Evolutionary conservation across 2,329 filamentous ascomycete species (phyloP).

Genomic region (Colletotrichum incanum): DNA sequence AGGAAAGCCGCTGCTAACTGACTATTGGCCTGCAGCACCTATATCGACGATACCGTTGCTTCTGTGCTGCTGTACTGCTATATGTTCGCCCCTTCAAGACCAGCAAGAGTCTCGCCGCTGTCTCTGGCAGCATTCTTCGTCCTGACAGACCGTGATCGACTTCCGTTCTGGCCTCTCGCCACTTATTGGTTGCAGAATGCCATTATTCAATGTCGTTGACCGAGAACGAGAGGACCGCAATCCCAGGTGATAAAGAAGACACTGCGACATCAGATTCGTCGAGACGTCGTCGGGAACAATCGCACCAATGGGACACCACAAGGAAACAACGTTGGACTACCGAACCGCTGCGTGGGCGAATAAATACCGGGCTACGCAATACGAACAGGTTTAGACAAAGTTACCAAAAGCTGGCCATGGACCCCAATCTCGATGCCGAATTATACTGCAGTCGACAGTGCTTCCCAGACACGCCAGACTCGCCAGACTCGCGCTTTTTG

Average conservation of each 20-base stretch:
- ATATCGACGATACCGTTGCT: neutral
- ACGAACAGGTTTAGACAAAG: slow-evolving; percentile 11
- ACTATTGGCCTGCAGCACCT: neutral
- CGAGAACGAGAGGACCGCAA: neutral
- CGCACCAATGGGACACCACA: neutral
- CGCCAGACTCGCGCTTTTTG: slow-evolving; percentile 28
- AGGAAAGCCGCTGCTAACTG: neutral
- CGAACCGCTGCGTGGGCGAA: slow-evolving; percentile 14
- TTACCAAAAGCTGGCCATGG: slow-evolving; percentile 12
- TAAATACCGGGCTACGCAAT: slow-evolving; percentile 3
- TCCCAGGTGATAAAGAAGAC: neutral
- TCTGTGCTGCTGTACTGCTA: neutral
- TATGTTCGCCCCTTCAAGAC: neutral
- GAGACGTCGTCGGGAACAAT: neutral
- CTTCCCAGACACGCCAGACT: slow-evolving; percentile 28
- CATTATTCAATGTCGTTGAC: neutral
- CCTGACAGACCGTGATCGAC: neutral
- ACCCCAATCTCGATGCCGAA: slow-evolving; percentile 39
- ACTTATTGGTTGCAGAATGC: neutral
- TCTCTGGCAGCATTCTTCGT: slow-evolving; percentile 15
- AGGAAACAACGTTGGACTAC: slow-evolving; percentile 7
- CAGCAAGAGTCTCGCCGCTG: slow-evolving; percentile 16
- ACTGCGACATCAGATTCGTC: neutral
- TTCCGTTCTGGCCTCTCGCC: neutral
- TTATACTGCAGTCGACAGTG: slow-evolving; percentile 9